Conservation (phyloP, 2,329 filamentous ascomycete species). For the Colletotrichum coccodes region DNA sequence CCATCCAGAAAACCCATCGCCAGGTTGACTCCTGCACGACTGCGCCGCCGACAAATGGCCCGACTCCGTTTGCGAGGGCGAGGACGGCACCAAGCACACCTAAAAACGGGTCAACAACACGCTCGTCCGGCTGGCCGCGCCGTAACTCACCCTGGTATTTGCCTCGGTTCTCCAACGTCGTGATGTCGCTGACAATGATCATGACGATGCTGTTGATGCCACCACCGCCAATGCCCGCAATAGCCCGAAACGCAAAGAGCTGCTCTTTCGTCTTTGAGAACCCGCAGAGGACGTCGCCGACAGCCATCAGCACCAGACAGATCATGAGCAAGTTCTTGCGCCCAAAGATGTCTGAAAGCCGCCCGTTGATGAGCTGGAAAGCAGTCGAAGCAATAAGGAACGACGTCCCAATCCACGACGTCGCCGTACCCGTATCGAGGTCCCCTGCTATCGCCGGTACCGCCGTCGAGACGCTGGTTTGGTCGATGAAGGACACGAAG, state of each 20-base stretch:
- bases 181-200: slow-evolving; percentile 51
- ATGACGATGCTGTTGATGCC: slow-evolving; percentile 46
- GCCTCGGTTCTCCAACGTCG: slow-evolving; percentile 46
- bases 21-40: slow-evolving; percentile 41
- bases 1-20: slow-evolving; percentile 44
- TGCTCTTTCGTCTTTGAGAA: slow-evolving; percentile 42
- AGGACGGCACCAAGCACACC: slow-evolving; percentile 40
- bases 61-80: slow-evolving; percentile 49
- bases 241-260: slow-evolving; percentile 47
- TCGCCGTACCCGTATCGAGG: slow-evolving; percentile 42
- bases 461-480: slow-evolving; percentile 46
- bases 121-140: too few species aligned
- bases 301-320: slow-evolving; percentile 40
- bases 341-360: slow-evolving; percentile 48
- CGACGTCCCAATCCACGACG: slow-evolving; percentile 48
- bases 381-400: slow-evolving; percentile 48
- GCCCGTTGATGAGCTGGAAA: slow-evolving; percentile 48
- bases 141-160: slow-evolving; percentile 41
- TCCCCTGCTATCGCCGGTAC: slow-evolving; percentile 49
- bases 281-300: slow-evolving; percentile 44
- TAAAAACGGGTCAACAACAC: background rate
- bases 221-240: slow-evolving; percentile 48
- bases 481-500: slow-evolving; percentile 48
- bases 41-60: slow-evolving; percentile 44
- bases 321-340: slow-evolving; percentile 45